These are phyloP conservation scores for Nicotiana sylvestris DNA, from an alignment of 257 asterid genomes.

Conservation along the genomic window DNA sequence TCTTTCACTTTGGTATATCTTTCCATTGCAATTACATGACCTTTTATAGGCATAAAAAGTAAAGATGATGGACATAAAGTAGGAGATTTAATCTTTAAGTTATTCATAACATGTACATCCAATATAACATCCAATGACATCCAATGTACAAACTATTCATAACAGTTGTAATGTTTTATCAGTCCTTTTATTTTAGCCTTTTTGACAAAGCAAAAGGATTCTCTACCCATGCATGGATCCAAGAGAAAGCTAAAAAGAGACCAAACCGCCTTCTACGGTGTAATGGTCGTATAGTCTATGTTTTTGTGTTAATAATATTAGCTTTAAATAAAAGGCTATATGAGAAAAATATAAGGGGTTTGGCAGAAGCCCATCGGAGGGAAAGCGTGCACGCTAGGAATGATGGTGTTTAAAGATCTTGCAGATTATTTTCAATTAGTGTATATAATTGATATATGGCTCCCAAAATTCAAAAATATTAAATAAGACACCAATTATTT, in stretches of 20 bases:
- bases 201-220: slow-evolving; percentile 15
- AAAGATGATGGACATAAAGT: too few species aligned
- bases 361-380: not conserved
- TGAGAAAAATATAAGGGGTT: not conserved
- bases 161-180: not conserved
- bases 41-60: too few species aligned
- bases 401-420: not conserved
- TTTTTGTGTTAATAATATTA: not conserved
- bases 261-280: not conserved
- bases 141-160: too few species aligned
- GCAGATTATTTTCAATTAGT: not conserved
- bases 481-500: not conserved
- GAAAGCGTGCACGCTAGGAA: slow-evolving; percentile 6
- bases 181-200: slow-evolving; percentile 9
- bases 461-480: not conserved
- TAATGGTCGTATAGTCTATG: slow-evolving; percentile 1
- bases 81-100: too few species aligned
- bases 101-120: too few species aligned
- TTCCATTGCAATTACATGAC: too few species aligned
- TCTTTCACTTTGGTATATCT: too few species aligned
- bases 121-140: too few species aligned
- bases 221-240: slow-evolving; percentile 27
- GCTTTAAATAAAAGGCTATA: not conserved
- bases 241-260: slow-evolving; percentile 36
- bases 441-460: not conserved